phyloP scores from a whole-genome alignment of 164 flowering plant species.

The Berberis thunbergii region DNA sequence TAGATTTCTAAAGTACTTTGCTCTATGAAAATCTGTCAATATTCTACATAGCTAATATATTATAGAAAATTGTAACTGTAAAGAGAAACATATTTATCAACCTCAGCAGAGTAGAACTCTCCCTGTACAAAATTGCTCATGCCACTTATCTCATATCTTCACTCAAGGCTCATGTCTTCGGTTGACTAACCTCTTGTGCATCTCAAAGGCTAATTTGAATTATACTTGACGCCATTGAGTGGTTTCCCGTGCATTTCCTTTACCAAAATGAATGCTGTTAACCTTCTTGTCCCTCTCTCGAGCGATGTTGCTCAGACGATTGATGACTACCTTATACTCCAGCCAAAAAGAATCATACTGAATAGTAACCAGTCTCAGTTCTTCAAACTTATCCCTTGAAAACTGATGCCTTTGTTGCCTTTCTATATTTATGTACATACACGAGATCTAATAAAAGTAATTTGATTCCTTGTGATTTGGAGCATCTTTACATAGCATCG shows the following conservation, averaged over 20 bases:
- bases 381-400: background rate
- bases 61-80: background rate
- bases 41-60: background rate
- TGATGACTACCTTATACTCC: no score
- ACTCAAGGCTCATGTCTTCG: no score
- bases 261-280: no score
- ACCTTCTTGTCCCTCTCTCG: no score
- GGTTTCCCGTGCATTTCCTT: no score
- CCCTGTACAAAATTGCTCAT: constrained; percentile 11
- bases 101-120: background rate
- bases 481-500: constrained; percentile 80
- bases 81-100: no score
- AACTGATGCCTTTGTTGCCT: background rate
- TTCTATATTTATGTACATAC: background rate
- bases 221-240: no score
- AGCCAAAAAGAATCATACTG: no score
- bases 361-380: background rate
- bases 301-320: no score
- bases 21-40: background rate
- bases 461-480: constrained; percentile 38
- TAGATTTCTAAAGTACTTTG: no score
- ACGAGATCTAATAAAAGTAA: constrained; percentile 25
- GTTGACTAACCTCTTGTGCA: no score
- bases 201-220: no score
- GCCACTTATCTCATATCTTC: background rate